phyloP scores from a whole-genome alignment of 768 basidiomycete species.

The Russula abietina region DNA sequence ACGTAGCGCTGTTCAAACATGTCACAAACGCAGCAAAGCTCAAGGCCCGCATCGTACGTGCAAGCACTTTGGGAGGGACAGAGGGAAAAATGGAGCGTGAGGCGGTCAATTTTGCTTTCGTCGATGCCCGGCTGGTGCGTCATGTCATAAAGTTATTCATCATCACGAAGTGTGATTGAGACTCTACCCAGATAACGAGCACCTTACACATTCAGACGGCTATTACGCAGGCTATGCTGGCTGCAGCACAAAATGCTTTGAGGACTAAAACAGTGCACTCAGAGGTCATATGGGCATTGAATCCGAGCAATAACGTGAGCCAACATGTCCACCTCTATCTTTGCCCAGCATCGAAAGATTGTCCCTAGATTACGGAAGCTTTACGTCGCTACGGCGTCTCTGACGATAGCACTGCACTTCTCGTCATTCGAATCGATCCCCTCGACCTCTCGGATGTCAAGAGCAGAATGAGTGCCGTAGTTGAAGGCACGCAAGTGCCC shows the following conservation, averaged over 20 bases:
- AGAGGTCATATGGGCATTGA: conserved; percentile 82
- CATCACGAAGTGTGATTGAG: conserved; percentile 13
- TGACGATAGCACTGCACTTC: conserved; percentile 51
- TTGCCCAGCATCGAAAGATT: background rate
- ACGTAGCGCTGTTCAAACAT: conserved; percentile 59
- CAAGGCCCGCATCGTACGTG: conserved; percentile 61
- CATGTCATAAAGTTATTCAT: background rate
- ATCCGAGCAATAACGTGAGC: conserved; percentile 79
- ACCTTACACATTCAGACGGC: conserved; percentile 77
- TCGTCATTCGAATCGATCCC: conserved; percentile 64
- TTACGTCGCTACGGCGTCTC: conserved; percentile 82
- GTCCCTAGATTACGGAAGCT: conserved; percentile 76
- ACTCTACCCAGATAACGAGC: conserved; percentile 68
- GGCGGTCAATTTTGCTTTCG: conserved; percentile 84
- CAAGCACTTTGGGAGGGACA: conserved; percentile 51
- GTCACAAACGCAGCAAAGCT: conserved; percentile 60
- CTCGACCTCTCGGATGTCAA: conserved; percentile 40
- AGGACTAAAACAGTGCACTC: conserved; percentile 87
- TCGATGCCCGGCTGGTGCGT: conserved; percentile 73
- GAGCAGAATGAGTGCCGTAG: conserved; percentile 48
- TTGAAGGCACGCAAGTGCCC: conserved; percentile 51
- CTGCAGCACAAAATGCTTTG: conserved; percentile 51
- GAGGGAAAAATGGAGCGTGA: conserved; percentile 65
- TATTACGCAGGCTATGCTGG: conserved; percentile 72
- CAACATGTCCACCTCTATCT: background rate